These are phyloP conservation scores for Metschnikowia gelsemii DNA, from an alignment of 805 yeast species.

Conservation along the genomic window DNA sequence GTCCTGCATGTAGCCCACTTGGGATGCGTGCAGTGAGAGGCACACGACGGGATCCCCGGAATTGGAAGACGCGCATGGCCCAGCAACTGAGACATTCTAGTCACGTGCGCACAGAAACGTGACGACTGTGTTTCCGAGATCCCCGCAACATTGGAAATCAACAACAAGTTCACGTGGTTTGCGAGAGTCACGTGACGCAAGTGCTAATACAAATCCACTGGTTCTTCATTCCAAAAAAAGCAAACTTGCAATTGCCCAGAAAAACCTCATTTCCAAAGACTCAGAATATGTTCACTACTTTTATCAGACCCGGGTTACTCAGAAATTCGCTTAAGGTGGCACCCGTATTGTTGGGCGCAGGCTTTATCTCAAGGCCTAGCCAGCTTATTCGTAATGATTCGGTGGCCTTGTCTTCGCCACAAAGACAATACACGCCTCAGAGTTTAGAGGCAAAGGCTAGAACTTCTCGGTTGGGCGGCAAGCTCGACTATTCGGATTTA, in stretches of 20 bases:
- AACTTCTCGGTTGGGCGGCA: constrained; percentile 38
- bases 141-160: too few species aligned
- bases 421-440: constrained; percentile 13
- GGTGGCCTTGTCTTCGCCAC: constrained; percentile 16
- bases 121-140: too few species aligned
- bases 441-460: constrained; percentile 12
- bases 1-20: background rate
- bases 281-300: constrained; percentile 16
- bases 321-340: constrained; percentile 14
- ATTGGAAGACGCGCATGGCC: background rate
- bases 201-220: too few species aligned
- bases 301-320: constrained; percentile 15
- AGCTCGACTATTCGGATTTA: constrained; percentile 58
- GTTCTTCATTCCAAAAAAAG: constrained; percentile 4
- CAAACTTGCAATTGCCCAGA: constrained; percentile 4
- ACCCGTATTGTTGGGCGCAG: constrained; percentile 19
- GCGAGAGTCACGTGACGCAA: too few species aligned
- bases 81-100: background rate
- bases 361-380: constrained; percentile 13
- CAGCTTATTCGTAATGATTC: constrained; percentile 16
- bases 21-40: background rate
- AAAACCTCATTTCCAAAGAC: background rate
- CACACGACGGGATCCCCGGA: constrained; percentile 4
- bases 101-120: background rate
- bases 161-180: too few species aligned